Percentiles rank a stretch among this genome's conserved stretches.
phyloP scores from a whole-genome alignment of 108 stramenopile genomes.

The Cylindrotheca closterium region DNA sequence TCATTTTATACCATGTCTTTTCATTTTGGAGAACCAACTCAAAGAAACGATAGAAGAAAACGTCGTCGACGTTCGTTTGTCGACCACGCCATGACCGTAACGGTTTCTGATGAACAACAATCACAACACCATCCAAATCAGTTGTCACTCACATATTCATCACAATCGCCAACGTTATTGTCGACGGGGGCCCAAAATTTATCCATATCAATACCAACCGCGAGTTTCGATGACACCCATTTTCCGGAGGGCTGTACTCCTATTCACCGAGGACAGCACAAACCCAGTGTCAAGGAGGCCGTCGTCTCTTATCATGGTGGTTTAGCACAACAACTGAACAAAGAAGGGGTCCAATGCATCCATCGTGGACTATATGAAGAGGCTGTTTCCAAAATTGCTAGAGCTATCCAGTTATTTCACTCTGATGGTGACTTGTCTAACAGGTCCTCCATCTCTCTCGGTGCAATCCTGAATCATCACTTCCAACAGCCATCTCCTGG shows the following conservation, averaged over 20 bases:
- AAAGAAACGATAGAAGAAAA: neutral
- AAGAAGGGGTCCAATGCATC: neutral
- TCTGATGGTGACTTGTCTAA: neutral
- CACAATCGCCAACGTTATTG: no score
- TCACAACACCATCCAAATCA: neutral
- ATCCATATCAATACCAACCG: no score
- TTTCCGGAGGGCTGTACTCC: neutral
- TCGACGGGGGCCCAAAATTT: no score
- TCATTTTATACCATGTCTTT: no score
- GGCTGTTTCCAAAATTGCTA: neutral
- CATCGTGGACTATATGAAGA: neutral
- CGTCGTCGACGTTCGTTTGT: neutral
- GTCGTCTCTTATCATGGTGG: neutral
- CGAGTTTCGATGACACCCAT: neutral
- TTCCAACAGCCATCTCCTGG: neutral
- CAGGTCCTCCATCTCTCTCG: neutral
- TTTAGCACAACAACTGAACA: neutral
- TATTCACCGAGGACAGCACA: neutral
- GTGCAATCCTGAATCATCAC: neutral
- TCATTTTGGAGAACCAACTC: neutral
- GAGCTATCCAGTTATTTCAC: neutral
- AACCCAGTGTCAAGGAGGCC: neutral
- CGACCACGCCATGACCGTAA: neutral
- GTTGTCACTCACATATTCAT: no score
- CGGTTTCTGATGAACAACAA: neutral